Base-by-base conservation (phyloP, 192 early-diverging fungal species). In the Lunasporangiospora selenospora region DNA sequence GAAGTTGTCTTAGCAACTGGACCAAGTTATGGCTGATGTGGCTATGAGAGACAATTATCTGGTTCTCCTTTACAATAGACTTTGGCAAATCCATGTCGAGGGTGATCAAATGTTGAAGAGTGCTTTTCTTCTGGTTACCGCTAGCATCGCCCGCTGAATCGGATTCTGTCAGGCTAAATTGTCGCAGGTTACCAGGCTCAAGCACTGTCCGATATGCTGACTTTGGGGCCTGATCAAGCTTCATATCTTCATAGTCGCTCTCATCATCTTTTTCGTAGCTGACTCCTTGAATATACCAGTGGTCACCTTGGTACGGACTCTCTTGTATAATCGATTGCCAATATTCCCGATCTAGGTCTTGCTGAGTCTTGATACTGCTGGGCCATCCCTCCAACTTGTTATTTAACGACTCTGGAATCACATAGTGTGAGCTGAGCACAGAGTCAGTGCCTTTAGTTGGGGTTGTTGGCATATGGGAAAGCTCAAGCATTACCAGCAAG, bases 161-260 rank as follows among this genome's bases (percentile, higher is more conserved):
- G 6, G 23, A 3, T 2, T 18, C 24, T 2, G 5, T 26, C 38
- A 29, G 52, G 7, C 5, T 6, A 12, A 2, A 51, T 1, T 26
- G 8, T 10, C 21, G 19, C 34, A 18, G 5, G 69, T 53, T 3
- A 48, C 69, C 12, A 31, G 26, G 6, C 53, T 38, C n/a, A n/a
- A n/a, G n/a, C n/a, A n/a, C n/a, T n/a, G n/a, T n/a, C n/a, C n/a
- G n/a, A n/a, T n/a, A n/a, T n/a, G n/a, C n/a, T n/a, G n/a, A n/a
- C n/a, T n/a, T n/a, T n/a, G n/a, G n/a, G n/a, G n/a, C n/a, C 10
- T 61, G 39, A 16, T 63, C 48, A 18, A 73, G 42, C 15, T 73
- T 55, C 69, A 73, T 73, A 27, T 73, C 61, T 33, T 73, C 69
- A 10, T 46, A 73, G 33, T 73, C 69, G 11, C 69, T 73, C 16